phyloP scores from a whole-genome alignment of 2,329 filamentous ascomycete genomes.

The Coleophoma eucalyptorum region DNA sequence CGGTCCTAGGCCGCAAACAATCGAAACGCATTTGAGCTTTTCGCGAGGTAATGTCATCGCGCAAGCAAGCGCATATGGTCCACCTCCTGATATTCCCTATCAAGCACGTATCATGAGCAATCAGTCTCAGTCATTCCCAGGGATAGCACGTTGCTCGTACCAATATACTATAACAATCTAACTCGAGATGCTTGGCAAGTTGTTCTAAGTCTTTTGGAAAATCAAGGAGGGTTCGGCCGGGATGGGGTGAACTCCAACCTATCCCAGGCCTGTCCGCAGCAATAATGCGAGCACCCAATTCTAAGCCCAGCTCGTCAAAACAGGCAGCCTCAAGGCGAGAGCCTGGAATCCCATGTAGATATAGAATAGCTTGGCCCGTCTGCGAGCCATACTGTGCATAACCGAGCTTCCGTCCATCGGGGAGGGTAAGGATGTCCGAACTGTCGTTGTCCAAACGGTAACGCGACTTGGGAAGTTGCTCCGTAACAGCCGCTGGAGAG shows the following conservation, averaged over 20 bases:
- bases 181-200: constrained; percentile 34
- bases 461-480: constrained; percentile 54
- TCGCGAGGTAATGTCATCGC: constrained; percentile 27
- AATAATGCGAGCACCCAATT: constrained; percentile 29
- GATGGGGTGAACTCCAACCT: constrained; percentile 33
- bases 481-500: constrained; percentile 22
- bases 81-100: constrained; percentile 41
- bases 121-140: not conserved
- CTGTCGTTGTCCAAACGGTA: constrained; percentile 21
- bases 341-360: constrained; percentile 38
- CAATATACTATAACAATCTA: constrained; percentile 16
- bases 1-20: constrained; percentile 26
- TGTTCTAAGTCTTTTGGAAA: constrained; percentile 37
- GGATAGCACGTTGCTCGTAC: not conserved
- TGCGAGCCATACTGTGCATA: constrained; percentile 35
- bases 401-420: constrained; percentile 36
- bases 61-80: constrained; percentile 43
- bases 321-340: constrained; percentile 33
- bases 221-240: constrained; percentile 21
- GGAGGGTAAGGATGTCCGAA: constrained; percentile 24
- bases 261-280: constrained; percentile 38
- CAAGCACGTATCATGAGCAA: not conserved
- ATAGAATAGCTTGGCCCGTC: constrained; percentile 23
- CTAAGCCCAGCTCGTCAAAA: constrained; percentile 23
- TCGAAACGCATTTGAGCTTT: constrained; percentile 5